These are phyloP conservation scores for Heliamphora exappendiculata DNA, from an alignment of 148 eudicot genomes.

Conservation along the genomic window DNA sequence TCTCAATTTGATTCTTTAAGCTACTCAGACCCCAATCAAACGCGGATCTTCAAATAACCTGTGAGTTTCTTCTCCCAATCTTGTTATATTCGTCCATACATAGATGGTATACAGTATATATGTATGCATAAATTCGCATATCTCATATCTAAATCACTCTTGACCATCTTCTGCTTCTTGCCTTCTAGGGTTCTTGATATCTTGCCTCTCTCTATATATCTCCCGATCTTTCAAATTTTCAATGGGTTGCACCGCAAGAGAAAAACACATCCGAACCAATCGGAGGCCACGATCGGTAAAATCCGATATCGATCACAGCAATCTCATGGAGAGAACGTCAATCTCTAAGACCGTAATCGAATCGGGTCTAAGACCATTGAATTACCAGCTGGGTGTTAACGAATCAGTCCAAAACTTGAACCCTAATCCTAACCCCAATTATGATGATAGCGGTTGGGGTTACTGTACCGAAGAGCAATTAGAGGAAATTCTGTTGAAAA, in stretches of 20 bases:
- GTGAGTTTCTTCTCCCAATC: constrained; percentile 1
- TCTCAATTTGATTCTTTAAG: not conserved
- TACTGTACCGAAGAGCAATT: constrained; percentile 95
- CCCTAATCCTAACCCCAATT: constrained; percentile 31
- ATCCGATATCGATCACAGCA: constrained; percentile 40
- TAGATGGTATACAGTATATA: not conserved
- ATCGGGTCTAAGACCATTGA: constrained; percentile 46
- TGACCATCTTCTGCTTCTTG: not conserved
- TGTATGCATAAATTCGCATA: not conserved
- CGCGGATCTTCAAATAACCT: not conserved
- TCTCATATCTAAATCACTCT: not conserved
- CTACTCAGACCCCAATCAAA: not conserved
- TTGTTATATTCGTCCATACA: not conserved
- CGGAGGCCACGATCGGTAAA: constrained; percentile 62
- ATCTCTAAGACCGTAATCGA: constrained; percentile 35
- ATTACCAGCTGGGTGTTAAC: constrained; percentile 39
- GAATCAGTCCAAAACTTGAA: constrained; percentile 29
- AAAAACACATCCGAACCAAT: constrained; percentile 67
- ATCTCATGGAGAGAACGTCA: constrained; percentile 17
- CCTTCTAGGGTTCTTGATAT: constrained; percentile 3
- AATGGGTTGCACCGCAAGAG: constrained; percentile 94
- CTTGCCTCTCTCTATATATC: not conserved
- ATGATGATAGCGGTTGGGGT: constrained; percentile 81
- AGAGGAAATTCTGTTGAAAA: constrained; percentile 70
- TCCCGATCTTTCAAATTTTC: constrained; percentile 4